Evolutionary conservation across 2,329 filamentous ascomycete species (phyloP).

Genomic region (Pyricularia sp.): DNA sequence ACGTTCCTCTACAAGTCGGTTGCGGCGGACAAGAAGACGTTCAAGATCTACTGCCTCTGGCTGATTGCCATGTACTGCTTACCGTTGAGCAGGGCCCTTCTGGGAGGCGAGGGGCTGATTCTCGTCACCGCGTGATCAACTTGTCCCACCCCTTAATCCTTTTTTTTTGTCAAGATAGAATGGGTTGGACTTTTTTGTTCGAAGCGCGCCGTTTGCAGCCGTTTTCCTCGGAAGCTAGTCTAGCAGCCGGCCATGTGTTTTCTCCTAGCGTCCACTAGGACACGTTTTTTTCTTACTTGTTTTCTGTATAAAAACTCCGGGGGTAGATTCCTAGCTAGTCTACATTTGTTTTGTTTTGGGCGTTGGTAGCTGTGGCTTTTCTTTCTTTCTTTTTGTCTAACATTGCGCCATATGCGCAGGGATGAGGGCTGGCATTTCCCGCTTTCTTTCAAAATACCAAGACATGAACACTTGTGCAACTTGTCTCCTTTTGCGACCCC

Average conservation of each 20-base stretch:
- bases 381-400: background rate
- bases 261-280: background rate
- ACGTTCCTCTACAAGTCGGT: background rate
- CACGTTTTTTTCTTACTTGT: background rate
- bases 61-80: conserved; percentile 4
- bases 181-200: background rate
- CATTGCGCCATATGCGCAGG: background rate
- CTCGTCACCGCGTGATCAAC: background rate
- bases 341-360: background rate
- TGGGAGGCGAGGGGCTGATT: conserved; percentile 1
- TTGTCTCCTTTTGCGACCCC: no score
- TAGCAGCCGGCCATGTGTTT: background rate
- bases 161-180: background rate
- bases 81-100: background rate
- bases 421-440: background rate
- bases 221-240: background rate
- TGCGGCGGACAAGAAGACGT: conserved; percentile 4
- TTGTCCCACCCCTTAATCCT: background rate
- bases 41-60: conserved; percentile 6
- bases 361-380: background rate
- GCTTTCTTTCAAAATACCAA: background rate
- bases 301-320: background rate
- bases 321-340: background rate
- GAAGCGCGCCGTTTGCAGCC: no score
- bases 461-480: background rate